Conservation (phyloP, 2,329 filamentous ascomycete genomes). For the Fusarium scirpi region DNA sequence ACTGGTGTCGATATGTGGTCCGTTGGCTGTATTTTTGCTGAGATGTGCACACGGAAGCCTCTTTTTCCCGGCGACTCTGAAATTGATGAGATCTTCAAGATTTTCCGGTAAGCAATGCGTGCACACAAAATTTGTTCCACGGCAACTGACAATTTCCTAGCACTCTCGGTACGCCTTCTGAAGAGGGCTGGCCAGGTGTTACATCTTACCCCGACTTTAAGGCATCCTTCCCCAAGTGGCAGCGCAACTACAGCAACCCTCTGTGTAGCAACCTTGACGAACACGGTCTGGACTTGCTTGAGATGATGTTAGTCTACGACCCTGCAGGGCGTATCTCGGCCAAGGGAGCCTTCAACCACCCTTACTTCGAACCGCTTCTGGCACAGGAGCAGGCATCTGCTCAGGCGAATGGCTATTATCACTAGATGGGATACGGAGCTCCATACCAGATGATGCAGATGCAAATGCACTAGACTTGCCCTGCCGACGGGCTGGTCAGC, state of each 20-base stretch:
- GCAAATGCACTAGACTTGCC: constrained; percentile 34
- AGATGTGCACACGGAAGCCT: constrained; percentile 95
- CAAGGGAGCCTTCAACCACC: constrained; percentile 86
- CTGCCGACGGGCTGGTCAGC: constrained; percentile 1
- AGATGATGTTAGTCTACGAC: constrained; percentile 84
- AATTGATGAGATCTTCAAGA: constrained; percentile 60
- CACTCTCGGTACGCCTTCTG: constrained; percentile 84
- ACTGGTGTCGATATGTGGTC: constrained; percentile 98
- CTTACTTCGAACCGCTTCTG: constrained; percentile 74
- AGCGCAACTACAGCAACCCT: constrained; percentile 72
- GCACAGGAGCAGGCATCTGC: constrained; percentile 48
- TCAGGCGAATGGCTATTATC: constrained; percentile 53
- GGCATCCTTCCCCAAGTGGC: constrained; percentile 91
- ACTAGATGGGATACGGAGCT: constrained; percentile 49
- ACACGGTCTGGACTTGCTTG: constrained; percentile 74
- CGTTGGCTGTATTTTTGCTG: constrained; percentile 92
- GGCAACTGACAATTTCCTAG: constrained; percentile 54
- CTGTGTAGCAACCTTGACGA: constrained; percentile 81
- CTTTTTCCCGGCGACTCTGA: constrained; percentile 91
- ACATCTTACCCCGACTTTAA: constrained; percentile 97
- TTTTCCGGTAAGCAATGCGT: constrained; percentile 74
- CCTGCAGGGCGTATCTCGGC: constrained; percentile 88
- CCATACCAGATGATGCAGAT: constrained; percentile 41
- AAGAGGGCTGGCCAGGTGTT: constrained; percentile 87
- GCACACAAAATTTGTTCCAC: background rate